Evolutionary conservation across 1,284 basidiomycete species (phyloP).

Genomic region (Xerocomus nothofagi): DNA sequence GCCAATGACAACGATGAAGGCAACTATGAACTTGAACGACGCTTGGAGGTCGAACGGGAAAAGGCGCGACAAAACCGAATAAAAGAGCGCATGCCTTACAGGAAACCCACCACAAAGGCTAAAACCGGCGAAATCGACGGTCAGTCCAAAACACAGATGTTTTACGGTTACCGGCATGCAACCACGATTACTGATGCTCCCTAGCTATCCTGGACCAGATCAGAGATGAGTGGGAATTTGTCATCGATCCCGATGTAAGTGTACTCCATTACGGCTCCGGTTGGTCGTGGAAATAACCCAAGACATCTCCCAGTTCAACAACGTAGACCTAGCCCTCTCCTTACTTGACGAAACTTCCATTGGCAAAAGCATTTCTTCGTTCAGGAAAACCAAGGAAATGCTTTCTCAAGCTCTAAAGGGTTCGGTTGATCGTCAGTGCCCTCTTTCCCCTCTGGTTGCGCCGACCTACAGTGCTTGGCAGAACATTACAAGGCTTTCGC

Average conservation of each 20-base stretch:
- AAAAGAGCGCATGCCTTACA: conserved; percentile 62
- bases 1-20: conserved; percentile 51
- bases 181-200: conserved; percentile 2
- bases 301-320: conserved; percentile 69
- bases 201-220: conserved; percentile 83
- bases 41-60: conserved; percentile 59
- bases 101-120: conserved; percentile 51
- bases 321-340: conserved; percentile 86
- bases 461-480: conserved; percentile 30
- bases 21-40: conserved; percentile 53
- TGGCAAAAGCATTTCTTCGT: conserved; percentile 73
- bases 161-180: background rate
- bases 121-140: conserved; percentile 76
- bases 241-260: conserved; percentile 80
- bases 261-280: background rate
- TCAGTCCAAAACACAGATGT: conserved; percentile 37
- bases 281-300: background rate
- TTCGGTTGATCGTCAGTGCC: conserved; percentile 76
- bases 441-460: conserved; percentile 7
- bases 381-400: conserved; percentile 71
- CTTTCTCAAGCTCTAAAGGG: conserved; percentile 78
- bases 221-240: conserved; percentile 86
- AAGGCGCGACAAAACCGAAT: conserved; percentile 62
- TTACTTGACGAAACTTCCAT: conserved; percentile 73
- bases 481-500: conserved; percentile 93